Conservation (phyloP, 2,329 filamentous ascomycete genomes). For the Apiospora hydei region DNA sequence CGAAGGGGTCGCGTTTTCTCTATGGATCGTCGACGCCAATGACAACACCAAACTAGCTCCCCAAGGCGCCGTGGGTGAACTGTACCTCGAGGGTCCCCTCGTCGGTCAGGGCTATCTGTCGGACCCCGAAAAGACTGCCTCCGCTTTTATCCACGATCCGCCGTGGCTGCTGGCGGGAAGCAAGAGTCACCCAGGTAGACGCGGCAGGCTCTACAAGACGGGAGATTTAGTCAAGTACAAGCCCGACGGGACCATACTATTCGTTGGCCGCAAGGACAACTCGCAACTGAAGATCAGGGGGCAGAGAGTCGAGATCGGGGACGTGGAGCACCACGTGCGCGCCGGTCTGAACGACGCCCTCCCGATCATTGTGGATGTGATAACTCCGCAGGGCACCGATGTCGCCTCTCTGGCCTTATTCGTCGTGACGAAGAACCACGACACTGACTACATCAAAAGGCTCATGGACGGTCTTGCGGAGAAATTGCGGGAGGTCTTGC, state of each 20-base stretch:
- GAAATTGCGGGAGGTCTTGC: slow-evolving; percentile 34
- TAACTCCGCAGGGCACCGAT: slow-evolving; percentile 10
- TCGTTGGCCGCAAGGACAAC: slow-evolving; percentile 51
- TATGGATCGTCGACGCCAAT: slow-evolving; percentile 17
- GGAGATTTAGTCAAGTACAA: slow-evolving; percentile 44
- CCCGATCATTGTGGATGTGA: slow-evolving; percentile 39
- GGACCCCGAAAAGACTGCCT: slow-evolving; percentile 26
- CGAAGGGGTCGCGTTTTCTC: slow-evolving; percentile 28
- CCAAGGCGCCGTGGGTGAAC: slow-evolving; percentile 24
- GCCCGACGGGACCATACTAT: slow-evolving; percentile 39
- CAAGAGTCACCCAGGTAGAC: background rate
- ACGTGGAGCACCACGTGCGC: slow-evolving; percentile 34
- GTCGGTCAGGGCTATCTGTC: slow-evolving; percentile 26
- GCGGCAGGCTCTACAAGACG: slow-evolving; percentile 37
- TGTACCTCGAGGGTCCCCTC: slow-evolving; percentile 27
- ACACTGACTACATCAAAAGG: background rate
- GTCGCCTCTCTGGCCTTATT: background rate
- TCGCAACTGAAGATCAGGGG: slow-evolving; percentile 59
- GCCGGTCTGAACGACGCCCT: slow-evolving; percentile 22
- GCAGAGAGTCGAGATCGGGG: slow-evolving; percentile 52
- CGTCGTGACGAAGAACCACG: background rate
- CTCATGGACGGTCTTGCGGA: slow-evolving; percentile 14
- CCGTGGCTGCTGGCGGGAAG: slow-evolving; percentile 22
- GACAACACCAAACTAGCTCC: slow-evolving; percentile 16
- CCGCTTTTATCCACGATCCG: slow-evolving; percentile 26